Evolutionary conservation across 2,329 filamentous ascomycete genomes (phyloP), one percentile per base, ranked within the genome.

Genomic region (Stagonosporopsis vannaccii): DNA sequence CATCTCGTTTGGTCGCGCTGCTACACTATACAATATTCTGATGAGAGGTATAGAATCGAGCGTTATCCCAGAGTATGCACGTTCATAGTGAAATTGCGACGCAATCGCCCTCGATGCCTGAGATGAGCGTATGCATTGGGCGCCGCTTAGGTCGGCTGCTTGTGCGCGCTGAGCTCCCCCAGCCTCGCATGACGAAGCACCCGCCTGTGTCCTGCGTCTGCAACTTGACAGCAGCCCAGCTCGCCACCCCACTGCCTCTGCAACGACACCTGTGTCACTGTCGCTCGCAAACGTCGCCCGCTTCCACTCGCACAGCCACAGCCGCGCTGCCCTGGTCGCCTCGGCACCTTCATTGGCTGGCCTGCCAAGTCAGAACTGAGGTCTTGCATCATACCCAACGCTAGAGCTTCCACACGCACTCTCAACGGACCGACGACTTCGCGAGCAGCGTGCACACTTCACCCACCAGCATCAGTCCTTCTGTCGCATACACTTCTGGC

Each of bases 151-250:
- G 33, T 41, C 55, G 55, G 55, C 55, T 47, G 37, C 39, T 49
- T 33, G 39, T 50, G 48, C 56, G 44, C 57, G 57, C 57, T 52
- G 52, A 56, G 52, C 43, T 50, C 50, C 57, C 57, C 48, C 57
- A 52, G 52, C 57, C 52, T 59, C 57, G 57, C 52, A 55, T 56
- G 57, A 56, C 57, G 57, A 59, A 52, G 55, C 54, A 52, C 54
- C 54, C 35, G 53, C 53, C 40, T 57, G 43, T 45, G 43, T 51
- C 42, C 48, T 51, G 53, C 53, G 32, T 49, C 52, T 59, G 51
- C 52, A 59, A 37, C 48, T 32, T 45, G 36, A 44, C 52, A 39
- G 22, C 43, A 20, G 40, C 28, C 43, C 47, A 52, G 49, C 52
- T 56, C 51, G 52, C 52, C 57, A 56, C 57, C 26, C 40, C 57